Evolutionary conservation across 148 eudicot species (phyloP).

Genomic region (Vaccinium myrtillus): DNA sequence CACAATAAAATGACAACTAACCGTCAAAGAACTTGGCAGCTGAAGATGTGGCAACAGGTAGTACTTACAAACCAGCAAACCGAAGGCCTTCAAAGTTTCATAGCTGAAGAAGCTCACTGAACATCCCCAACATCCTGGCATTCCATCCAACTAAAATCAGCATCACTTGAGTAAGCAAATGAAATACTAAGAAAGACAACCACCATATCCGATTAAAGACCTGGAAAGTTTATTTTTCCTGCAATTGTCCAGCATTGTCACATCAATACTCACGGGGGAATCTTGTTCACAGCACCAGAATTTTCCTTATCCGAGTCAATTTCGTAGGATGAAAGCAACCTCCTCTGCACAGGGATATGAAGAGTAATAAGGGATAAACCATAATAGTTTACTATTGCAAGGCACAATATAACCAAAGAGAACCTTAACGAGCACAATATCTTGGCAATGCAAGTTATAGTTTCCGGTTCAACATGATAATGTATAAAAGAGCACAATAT

Average conservation of each 20-base stretch:
- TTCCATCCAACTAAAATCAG: neutral
- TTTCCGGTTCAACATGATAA: neutral
- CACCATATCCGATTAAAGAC: neutral
- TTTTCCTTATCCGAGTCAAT: constrained; percentile 30
- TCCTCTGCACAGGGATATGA: constrained; percentile 37
- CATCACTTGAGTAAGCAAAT: neutral
- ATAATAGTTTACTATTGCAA: neutral
- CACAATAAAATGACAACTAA: neutral
- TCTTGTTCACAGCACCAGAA: constrained; percentile 17
- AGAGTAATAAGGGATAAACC: neutral
- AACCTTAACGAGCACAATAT: neutral
- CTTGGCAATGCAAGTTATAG: neutral
- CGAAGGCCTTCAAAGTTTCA: neutral
- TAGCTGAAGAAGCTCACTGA: neutral
- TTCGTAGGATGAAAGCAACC: constrained; percentile 49
- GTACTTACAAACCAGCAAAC: constrained; percentile 4
- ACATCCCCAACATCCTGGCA: neutral
- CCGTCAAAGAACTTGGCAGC: neutral
- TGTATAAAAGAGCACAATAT: too few species aligned
- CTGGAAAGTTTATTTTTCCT: neutral
- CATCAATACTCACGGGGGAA: constrained; percentile 20
- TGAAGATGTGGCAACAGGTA: neutral
- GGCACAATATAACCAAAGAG: neutral
- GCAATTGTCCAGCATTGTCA: constrained; percentile 19
- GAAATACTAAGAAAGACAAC: neutral